phyloP scores from a whole-genome alignment of 2,329 filamentous ascomycete genomes.

The Zalaria obscura region DNA sequence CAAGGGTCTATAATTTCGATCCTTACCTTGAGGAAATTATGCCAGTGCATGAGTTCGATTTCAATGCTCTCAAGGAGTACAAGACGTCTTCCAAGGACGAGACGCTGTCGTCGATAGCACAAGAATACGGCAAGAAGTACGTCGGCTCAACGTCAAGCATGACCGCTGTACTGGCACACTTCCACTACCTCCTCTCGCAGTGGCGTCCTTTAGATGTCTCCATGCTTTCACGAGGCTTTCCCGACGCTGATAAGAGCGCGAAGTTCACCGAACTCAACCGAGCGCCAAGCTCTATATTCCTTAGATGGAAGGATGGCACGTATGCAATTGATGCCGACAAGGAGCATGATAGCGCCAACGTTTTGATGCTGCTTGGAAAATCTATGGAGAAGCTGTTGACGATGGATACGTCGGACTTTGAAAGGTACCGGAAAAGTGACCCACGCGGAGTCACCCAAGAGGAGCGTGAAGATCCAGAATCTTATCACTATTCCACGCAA shows the following conservation, averaged over 20 bases:
- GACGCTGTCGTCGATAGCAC: constrained; percentile 54
- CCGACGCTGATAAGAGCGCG: constrained; percentile 33
- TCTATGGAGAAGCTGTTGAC: constrained; percentile 96
- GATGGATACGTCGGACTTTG: constrained; percentile 65
- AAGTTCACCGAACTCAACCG: constrained; percentile 61
- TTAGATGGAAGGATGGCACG: constrained; percentile 66
- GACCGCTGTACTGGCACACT: constrained; percentile 75
- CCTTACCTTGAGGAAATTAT: constrained; percentile 88
- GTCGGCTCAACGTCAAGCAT: constrained; percentile 95
- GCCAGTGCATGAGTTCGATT: constrained; percentile 87
- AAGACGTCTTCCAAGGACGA: constrained; percentile 81
- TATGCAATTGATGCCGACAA: constrained; percentile 98
- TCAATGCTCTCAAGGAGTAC: constrained; percentile 70
- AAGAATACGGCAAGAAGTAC: constrained; percentile 58
- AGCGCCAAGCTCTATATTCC: constrained; percentile 65
- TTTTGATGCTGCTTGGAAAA: constrained; percentile 83
- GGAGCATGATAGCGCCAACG: constrained; percentile 68
- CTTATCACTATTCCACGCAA: constrained; percentile 76
- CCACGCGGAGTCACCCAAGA: constrained; percentile 57
- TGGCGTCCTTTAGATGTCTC: constrained; percentile 61
- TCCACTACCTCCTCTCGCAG: constrained; percentile 77
- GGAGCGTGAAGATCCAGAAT: constrained; percentile 57
- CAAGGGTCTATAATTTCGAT: constrained; percentile 90
- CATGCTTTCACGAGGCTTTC: constrained; percentile 55
- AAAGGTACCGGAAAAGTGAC: constrained; percentile 61